Evolutionary conservation across 495 filamentous ascomycete genomes (phyloP).

Genomic region (Pyrenopolyporus hunteri): DNA sequence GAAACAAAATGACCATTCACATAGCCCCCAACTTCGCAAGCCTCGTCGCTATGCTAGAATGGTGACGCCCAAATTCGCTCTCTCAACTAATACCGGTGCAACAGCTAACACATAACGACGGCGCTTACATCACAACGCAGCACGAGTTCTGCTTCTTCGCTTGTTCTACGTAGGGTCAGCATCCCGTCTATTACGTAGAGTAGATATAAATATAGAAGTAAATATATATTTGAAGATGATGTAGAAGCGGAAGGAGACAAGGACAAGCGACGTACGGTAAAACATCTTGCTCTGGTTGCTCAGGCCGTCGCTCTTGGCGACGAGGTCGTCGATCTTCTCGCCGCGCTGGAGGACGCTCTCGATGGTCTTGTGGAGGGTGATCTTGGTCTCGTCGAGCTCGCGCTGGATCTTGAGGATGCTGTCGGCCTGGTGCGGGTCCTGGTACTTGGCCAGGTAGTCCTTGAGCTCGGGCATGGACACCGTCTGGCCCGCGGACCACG

Average conservation of each 20-base stretch:
- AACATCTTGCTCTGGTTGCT: constrained; percentile 96
- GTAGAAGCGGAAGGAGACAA: too few species aligned
- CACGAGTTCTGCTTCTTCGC: constrained; percentile 98
- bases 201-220: too few species aligned
- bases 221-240: too few species aligned
- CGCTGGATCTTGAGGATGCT: constrained; percentile 94
- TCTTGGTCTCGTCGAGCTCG: constrained; percentile 98
- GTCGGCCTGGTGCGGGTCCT: constrained; percentile 86
- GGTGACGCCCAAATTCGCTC: constrained; percentile 12
- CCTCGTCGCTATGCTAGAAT: constrained; percentile 34
- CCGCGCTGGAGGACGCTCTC: constrained; percentile 85
- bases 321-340: constrained; percentile 90
- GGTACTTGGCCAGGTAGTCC: constrained; percentile 86
- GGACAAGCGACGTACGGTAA: constrained; percentile 67
- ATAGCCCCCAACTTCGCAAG: constrained; percentile 19
- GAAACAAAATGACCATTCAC: constrained; percentile 29
- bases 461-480: constrained; percentile 73
- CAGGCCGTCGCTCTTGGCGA: constrained; percentile 85
- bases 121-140: constrained; percentile 76
- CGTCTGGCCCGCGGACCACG: constrained; percentile 61
- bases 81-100: constrained; percentile 1
- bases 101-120: background rate
- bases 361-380: constrained; percentile 95
- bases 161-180: constrained; percentile 47
- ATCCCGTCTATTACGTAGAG: background rate